Base-by-base conservation (phyloP, 768 basidiomycete genomes). In the Rhodotorula graminis region DNA sequence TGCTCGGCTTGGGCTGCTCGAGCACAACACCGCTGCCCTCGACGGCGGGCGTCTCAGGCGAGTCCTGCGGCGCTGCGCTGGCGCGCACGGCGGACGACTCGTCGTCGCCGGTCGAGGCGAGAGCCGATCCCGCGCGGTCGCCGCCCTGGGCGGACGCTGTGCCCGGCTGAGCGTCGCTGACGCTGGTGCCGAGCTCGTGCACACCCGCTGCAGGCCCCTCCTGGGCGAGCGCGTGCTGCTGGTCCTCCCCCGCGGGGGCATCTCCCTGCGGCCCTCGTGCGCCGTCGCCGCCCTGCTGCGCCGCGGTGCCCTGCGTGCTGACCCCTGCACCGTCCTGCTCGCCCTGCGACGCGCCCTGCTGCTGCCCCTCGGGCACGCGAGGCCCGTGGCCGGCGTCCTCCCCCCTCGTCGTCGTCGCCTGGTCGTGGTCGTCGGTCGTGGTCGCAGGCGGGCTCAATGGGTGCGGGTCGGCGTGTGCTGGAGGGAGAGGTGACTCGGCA, bases 1-100 rank as follows among this genome's bases (percentile, higher is more conserved):
- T 65, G 14, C 55, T 58, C n/a, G 64, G 64, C n/a, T 21, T 57
- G 16, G 64, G 64, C 46, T 57, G 55, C 42, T 47, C 56, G 46
- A 65, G 42, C 16, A 33, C 18, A 16, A 57, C 33, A 3, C 8
- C 31, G 33, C 0, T 9, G 56, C 2, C 31, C 18, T 9, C n/a
- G 10, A 1, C 16, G 53, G 14, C n/a, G 15, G n/a, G 2, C 33
- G 31, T 16, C 23, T 1, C 23, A 33, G 14, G n/a, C 53, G 37
- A 37, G 37, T 55, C 53, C 53, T 29, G 27, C 53, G 53, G 31
- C 19, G 0, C 29, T 3, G 31, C 25, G 29, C 3, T n/a, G 12
- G 12, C 29, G 7, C 55, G 29, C 15, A 11, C 29, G 19, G 16
- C 53, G 9, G n/a, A 16, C 29, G 53, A 12, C 14, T 29, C 53